Conservation (phyloP, 2,329 filamentous ascomycete species). For the Xylaria sp. region DNA sequence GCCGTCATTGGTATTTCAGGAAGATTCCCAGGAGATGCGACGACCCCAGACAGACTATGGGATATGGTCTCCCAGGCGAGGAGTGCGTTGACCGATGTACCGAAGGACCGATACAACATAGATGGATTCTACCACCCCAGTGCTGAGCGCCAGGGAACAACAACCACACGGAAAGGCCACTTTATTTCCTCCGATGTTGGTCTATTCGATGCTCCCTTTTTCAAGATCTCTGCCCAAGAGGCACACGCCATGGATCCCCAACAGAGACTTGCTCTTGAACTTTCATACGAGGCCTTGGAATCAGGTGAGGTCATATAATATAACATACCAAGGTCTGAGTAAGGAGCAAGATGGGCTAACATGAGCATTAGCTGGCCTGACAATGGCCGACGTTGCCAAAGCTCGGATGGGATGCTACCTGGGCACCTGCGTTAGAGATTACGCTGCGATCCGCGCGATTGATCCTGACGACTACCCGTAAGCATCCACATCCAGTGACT, state of each 20-base stretch:
- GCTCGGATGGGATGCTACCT: conserved; percentile 31
- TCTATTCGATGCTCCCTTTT: conserved; percentile 30
- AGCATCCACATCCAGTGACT: conserved; percentile 1
- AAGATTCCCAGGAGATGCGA: conserved; percentile 28
- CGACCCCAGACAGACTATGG: conserved; percentile 28
- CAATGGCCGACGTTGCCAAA: conserved; percentile 25
- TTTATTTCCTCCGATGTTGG: conserved; percentile 28
- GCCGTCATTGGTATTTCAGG: conserved; percentile 29
- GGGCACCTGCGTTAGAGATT: conserved; percentile 30
- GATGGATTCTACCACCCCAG: conserved; percentile 29
- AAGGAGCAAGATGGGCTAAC: conserved; percentile 4
- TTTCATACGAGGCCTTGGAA: conserved; percentile 29
- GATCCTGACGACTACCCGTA: conserved; percentile 34
- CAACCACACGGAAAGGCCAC: conserved; percentile 26
- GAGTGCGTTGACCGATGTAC: conserved; percentile 27
- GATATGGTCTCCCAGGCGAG: conserved; percentile 27
- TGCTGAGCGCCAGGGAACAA: conserved; percentile 27
- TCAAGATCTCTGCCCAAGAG: conserved; percentile 29
- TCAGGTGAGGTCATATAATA: conserved; percentile 22
- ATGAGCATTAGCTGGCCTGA: conserved; percentile 25
- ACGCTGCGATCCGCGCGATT: conserved; percentile 25
- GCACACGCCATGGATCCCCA: conserved; percentile 34
- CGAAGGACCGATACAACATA: conserved; percentile 28
- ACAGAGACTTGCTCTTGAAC: conserved; percentile 31
- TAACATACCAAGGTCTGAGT: not conserved